Evolutionary conservation across 106 monocot genomes (phyloP).

Genomic region (Hemerocallis citrina): DNA sequence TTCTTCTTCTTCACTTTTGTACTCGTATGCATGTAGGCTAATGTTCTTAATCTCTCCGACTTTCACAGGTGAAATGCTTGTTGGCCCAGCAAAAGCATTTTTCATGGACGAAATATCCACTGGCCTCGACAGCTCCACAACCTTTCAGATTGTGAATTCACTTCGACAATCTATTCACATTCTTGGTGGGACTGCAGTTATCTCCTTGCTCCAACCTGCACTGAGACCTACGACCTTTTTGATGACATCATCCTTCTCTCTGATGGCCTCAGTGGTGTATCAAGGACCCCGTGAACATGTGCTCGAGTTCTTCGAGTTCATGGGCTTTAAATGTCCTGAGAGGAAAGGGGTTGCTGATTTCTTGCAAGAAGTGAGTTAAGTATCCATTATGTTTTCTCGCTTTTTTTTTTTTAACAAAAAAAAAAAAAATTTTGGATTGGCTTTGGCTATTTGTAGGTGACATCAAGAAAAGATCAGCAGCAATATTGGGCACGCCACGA

Average conservation of each 20-base stretch:
- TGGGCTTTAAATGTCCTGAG: conserved; percentile 46
- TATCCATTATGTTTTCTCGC: neutral
- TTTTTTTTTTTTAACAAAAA: neutral
- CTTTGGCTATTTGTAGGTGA: conserved; percentile 36
- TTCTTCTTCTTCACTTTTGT: neutral
- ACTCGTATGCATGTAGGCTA: neutral
- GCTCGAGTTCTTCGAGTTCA: conserved; percentile 43
- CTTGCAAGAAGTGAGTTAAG: conserved; percentile 36
- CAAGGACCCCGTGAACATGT: conserved; percentile 45
- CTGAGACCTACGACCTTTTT: conserved; percentile 55
- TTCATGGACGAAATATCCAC: conserved; percentile 67
- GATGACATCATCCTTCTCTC: conserved; percentile 57
- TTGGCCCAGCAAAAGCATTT: conserved; percentile 42
- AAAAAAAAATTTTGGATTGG: too few species aligned
- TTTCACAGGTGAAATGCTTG: conserved; percentile 47
- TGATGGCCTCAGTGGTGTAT: conserved; percentile 42
- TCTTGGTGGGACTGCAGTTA: conserved; percentile 41
- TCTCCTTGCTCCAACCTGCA: conserved; percentile 44
- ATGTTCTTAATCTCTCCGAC: neutral
- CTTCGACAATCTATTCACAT: conserved; percentile 45
- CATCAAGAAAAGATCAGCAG: conserved; percentile 42
- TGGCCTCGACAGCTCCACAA: conserved; percentile 61
- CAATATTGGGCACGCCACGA: conserved; percentile 36
- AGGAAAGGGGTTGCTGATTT: conserved; percentile 57
- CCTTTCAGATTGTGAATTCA: conserved; percentile 49